Conservation (phyloP, 2,329 filamentous ascomycete species). For the Monosporascus sp. region DNA sequence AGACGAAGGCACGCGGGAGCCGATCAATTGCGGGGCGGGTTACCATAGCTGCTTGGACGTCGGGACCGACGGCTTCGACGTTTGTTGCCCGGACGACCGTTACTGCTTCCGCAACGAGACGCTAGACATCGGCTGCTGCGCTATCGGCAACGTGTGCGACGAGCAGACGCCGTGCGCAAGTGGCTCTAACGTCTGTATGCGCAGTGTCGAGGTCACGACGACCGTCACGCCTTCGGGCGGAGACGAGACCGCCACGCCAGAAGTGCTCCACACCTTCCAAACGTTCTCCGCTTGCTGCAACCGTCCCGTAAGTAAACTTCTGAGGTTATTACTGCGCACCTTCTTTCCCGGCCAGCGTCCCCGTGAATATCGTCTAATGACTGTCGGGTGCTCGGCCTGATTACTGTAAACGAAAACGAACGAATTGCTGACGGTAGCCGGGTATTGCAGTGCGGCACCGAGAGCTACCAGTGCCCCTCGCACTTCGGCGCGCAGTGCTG, state of each 20-base stretch:
- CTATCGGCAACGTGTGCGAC: constrained; percentile 11
- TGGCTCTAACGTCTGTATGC: constrained; percentile 13
- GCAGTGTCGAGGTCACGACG: constrained; percentile 7
- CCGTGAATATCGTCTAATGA: no score
- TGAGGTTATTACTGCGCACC: no score
- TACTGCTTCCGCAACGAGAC: constrained; percentile 18
- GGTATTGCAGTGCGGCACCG: constrained; percentile 13
- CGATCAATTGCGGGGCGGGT: constrained; percentile 8
- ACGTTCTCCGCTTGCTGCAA: constrained; percentile 13
- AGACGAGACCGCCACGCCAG: not conserved
- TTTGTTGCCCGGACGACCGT: constrained; percentile 18
- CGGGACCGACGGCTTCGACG: constrained; percentile 1
- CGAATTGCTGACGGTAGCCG: no score
- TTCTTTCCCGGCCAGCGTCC: no score
- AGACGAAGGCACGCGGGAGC: not conserved
- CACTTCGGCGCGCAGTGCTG: constrained; percentile 46
- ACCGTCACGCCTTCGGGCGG: not conserved
- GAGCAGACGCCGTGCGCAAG: constrained; percentile 10
- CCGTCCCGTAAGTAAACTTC: constrained; percentile 8
- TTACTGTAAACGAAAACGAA: no score
- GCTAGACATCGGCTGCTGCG: constrained; percentile 17
- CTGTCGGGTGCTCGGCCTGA: no score
- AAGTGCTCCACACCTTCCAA: not conserved
- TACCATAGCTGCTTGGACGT: constrained; percentile 18
- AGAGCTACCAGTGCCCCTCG: constrained; percentile 38